These are phyloP conservation scores for Trametes sanguinea DNA, from an alignment of 768 basidiomycete genomes.

Conservation along the genomic window DNA sequence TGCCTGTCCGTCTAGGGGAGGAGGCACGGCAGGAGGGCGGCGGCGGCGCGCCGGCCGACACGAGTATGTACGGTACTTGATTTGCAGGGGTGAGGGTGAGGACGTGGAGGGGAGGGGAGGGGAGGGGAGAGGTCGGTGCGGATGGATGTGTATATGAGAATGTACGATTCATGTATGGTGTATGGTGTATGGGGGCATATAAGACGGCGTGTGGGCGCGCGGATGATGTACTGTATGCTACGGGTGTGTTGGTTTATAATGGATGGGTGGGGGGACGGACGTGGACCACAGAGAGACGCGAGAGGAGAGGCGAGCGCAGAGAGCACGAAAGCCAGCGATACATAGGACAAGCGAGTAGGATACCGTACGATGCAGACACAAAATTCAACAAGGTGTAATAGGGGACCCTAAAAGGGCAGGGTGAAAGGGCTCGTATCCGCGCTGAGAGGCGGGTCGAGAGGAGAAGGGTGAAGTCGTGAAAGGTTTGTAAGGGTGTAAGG, in stretches of 20 bases:
- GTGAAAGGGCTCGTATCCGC: not conserved
- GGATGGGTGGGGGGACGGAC: not conserved
- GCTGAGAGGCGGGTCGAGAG: not conserved
- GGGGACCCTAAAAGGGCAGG: not conserved
- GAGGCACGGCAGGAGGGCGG: not conserved
- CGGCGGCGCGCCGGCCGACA: not conserved
- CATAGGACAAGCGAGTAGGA: conserved; percentile 23
- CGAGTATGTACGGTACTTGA: conserved; percentile 22
- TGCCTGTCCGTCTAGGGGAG: not conserved
- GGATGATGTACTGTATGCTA: conserved; percentile 19
- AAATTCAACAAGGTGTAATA: not conserved
- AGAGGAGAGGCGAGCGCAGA: conserved; percentile 12
- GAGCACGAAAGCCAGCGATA: conserved; percentile 24
- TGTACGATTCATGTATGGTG: conserved; percentile 11
- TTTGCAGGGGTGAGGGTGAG: not conserved
- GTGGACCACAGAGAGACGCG: not conserved
- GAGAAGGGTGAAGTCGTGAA: not conserved
- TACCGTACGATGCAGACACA: conserved; percentile 4
- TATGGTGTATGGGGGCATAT: not conserved
- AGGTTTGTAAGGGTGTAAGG: not conserved
- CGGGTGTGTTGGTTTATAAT: conserved; percentile 5
- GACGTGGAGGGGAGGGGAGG: not conserved
- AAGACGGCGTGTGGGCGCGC: not conserved
- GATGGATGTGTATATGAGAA: conserved; percentile 11
- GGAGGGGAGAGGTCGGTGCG: too few relatives aligned